Conservation (phyloP, 148 eudicot genomes). For the Rhododendron ferrugineum region DNA sequence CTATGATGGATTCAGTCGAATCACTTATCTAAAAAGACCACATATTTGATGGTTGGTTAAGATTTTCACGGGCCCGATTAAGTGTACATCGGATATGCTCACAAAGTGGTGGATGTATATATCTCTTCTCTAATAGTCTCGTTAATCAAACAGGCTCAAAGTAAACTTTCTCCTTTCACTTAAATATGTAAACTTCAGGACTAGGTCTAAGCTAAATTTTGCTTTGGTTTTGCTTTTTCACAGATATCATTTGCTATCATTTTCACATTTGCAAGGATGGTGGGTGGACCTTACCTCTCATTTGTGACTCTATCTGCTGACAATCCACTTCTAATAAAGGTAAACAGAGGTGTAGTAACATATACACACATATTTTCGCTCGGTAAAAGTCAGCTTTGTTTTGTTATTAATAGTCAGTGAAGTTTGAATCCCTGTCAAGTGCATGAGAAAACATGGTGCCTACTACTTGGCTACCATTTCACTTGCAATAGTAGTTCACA, state of each 20-base stretch:
- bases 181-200: neutral
- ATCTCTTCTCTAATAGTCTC: neutral
- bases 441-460: too few relatives aligned
- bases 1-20: too few relatives aligned
- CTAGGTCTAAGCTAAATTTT: neutral
- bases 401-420: too few relatives aligned
- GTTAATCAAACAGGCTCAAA: neutral
- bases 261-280: slow-evolving; percentile 80
- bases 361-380: neutral
- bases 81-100: neutral
- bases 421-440: too few relatives aligned
- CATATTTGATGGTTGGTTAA: neutral
- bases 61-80: neutral
- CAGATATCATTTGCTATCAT: slow-evolving; percentile 71
- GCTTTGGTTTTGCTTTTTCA: neutral
- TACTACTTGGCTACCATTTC: too few relatives aligned
- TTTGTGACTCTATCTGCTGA: slow-evolving; percentile 61
- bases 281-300: slow-evolving; percentile 62
- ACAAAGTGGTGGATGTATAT: too few relatives aligned
- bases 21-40: too few relatives aligned
- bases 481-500: neutral
- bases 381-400: neutral
- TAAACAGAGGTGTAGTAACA: slow-evolving; percentile 11
- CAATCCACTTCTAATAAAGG: slow-evolving; percentile 80
- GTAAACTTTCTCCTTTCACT: neutral